Evolutionary conservation across 2,329 filamentous ascomycete species (phyloP).

Genomic region (Alternaria sp.): DNA sequence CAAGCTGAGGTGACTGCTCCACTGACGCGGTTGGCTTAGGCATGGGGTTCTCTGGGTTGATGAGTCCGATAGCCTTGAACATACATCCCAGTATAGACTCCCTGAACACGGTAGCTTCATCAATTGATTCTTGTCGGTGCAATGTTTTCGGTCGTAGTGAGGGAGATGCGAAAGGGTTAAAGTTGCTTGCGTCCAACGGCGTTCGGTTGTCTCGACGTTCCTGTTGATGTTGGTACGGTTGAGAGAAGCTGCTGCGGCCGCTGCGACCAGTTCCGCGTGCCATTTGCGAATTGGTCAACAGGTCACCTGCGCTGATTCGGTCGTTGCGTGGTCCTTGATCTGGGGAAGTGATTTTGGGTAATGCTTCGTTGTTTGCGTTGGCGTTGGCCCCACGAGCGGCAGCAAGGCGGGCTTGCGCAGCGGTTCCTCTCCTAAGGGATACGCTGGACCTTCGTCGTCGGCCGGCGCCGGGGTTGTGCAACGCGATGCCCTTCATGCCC

Average conservation of each 20-base stretch:
- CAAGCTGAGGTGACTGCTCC: slow-evolving; percentile 82
- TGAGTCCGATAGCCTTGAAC: slow-evolving; percentile 89
- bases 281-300: slow-evolving; percentile 78
- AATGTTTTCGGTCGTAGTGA: slow-evolving; percentile 48
- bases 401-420: slow-evolving; percentile 68
- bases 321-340: slow-evolving; percentile 38
- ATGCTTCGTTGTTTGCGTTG: slow-evolving; percentile 27
- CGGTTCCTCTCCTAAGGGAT: slow-evolving; percentile 76
- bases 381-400: slow-evolving; percentile 52
- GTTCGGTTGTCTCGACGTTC: slow-evolving; percentile 51
- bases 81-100: slow-evolving; percentile 93
- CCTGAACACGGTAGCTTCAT: slow-evolving; percentile 88
- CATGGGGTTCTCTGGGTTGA: slow-evolving; percentile 68
- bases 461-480: slow-evolving; percentile 78
- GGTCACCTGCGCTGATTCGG: slow-evolving; percentile 65
- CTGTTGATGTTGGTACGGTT: slow-evolving; percentile 56
- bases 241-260: slow-evolving; percentile 54
- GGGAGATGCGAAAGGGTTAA: slow-evolving; percentile 50
- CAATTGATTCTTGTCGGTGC: slow-evolving; percentile 79
- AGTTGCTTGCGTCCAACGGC: slow-evolving; percentile 53
- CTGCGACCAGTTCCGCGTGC: slow-evolving; percentile 65
- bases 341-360: slow-evolving; percentile 30
- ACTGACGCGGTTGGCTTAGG: slow-evolving; percentile 70
- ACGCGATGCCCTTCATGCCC: slow-evolving; percentile 86
- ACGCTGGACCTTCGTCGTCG: slow-evolving; percentile 74